Base-by-base conservation (phyloP, 176 grass and related monocot species). In the Oryza meyeriana region DNA sequence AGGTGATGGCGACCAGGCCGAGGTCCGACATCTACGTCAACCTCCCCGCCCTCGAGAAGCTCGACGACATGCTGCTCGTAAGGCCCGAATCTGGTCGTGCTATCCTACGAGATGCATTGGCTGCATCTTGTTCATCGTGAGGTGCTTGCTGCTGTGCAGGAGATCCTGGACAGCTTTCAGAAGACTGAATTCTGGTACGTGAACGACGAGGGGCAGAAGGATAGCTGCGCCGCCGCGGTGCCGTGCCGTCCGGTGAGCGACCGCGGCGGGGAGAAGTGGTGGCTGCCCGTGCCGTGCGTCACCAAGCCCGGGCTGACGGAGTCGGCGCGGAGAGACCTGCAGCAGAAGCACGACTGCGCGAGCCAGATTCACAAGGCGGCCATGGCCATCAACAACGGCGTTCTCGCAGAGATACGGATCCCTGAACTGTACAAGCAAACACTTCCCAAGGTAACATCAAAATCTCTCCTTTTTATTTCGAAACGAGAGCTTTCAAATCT, bases 181-280 rank as follows among this genome's bases (percentile, higher is more conserved):
- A 91, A 93, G 76, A 95, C 92, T 1, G 95, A 98, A 74, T 95
- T 98, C 81, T 95, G 90, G 92, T 98, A 98, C 81, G 69, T 93
- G 7, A 89, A 86, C 45, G 86, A 93, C 85, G 91, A 91, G 58
- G 76, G 32, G 14, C 76, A 66, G 66, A 75, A 73, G 69, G 82
- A 86, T 0, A 74, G 79, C 30, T 57, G 78, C 78, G 72, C 33
- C 39, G 75, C 72, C 18, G 80, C 72, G 80, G 69, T 40, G 80
- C 87, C 88, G 10, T 83, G 86, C 73, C 18, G 55, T 61, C 79
- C 77, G 71, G 75, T 22, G 71, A 81, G 76, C 75, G 87, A 87
- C 79, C 82, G 85, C 16, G 93, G 79, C 61, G 90, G 86, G 3
- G 90, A 89, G 25, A 89, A 90, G 84, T 98, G 95, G 95, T 98